These are phyloP conservation scores for Penicillium bovifimosum DNA, from an alignment of 495 filamentous ascomycete species.

Conservation along the genomic window DNA sequence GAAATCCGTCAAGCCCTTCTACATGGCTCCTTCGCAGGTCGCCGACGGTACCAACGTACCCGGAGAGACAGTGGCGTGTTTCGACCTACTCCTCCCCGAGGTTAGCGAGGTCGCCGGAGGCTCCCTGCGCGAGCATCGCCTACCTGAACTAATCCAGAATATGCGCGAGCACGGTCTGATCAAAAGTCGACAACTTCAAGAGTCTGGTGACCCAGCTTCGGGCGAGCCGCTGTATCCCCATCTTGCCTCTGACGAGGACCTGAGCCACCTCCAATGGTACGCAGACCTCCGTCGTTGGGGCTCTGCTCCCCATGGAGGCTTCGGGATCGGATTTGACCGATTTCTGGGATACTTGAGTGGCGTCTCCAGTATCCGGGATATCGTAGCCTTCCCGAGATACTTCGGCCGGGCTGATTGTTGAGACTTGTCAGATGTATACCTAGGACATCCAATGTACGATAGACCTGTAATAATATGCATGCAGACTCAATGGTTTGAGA, in stretches of 20 bases:
- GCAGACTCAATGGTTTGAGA: background rate
- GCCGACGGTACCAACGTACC: conserved; percentile 9
- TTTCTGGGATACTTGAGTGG: conserved; percentile 82
- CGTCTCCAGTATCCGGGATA: conserved; percentile 77
- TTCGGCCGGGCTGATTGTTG: conserved; percentile 87
- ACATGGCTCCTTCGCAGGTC: conserved; percentile 66
- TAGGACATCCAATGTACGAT: conserved; percentile 11
- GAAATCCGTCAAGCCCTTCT: conserved; percentile 82
- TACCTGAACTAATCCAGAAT: conserved; percentile 60
- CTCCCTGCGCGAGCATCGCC: conserved; percentile 86
- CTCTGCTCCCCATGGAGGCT: conserved; percentile 91
- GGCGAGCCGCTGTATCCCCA: conserved; percentile 32
- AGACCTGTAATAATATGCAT: conserved; percentile 12
- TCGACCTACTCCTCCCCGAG: conserved; percentile 89
- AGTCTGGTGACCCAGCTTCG: conserved; percentile 5
- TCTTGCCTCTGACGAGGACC: conserved; percentile 40
- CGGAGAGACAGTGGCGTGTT: conserved; percentile 74
- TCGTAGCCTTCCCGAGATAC: conserved; percentile 85
- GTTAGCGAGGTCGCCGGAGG: conserved; percentile 87
- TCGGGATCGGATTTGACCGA: conserved; percentile 90
- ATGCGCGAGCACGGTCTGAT: conserved; percentile 64
- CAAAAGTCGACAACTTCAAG: conserved; percentile 15
- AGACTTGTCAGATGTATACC: background rate
- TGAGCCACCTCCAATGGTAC: conserved; percentile 76
- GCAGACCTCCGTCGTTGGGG: conserved; percentile 91